Evolutionary conservation across 495 filamentous ascomycete genomes (phyloP).

Genomic region (Hapsidospora chrysogenum): DNA sequence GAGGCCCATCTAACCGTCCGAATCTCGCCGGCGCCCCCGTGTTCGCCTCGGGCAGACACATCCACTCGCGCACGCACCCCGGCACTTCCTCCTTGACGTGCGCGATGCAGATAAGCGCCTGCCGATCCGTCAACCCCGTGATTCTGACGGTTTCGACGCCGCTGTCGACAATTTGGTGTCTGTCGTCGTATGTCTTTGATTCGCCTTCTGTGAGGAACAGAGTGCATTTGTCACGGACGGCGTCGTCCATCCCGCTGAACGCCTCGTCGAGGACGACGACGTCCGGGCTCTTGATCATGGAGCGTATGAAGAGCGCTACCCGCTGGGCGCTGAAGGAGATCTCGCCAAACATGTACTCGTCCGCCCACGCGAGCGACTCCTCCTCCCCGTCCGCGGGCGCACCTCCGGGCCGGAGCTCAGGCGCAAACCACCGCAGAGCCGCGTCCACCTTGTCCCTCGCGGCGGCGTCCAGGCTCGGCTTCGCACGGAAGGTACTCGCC

Average conservation of each 20-base stretch:
- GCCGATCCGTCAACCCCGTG: slow-evolving; percentile 40
- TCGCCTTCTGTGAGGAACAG: slow-evolving; percentile 55
- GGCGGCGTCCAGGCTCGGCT: slow-evolving; percentile 40
- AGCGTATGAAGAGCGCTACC: slow-evolving; percentile 69
- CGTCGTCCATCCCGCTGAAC: slow-evolving; percentile 75
- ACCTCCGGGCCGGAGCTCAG: slow-evolving; percentile 45
- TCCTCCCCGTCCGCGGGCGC: neutral
- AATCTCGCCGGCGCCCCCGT: slow-evolving; percentile 36
- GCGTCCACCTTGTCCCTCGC: slow-evolving; percentile 42
- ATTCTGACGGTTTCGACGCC: slow-evolving; percentile 23
- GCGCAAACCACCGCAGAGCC: slow-evolving; percentile 53
- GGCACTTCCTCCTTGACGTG: slow-evolving; percentile 87
- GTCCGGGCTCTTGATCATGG: slow-evolving; percentile 67
- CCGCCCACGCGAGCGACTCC: slow-evolving; percentile 44
- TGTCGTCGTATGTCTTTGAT: slow-evolving; percentile 14
- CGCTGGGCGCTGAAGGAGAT: slow-evolving; percentile 66
- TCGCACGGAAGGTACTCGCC: slow-evolving; percentile 67
- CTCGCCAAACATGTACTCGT: slow-evolving; percentile 51
- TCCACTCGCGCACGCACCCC: slow-evolving; percentile 56
- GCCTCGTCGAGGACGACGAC: slow-evolving; percentile 87
- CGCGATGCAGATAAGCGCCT: slow-evolving; percentile 74
- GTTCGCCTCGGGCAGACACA: slow-evolving; percentile 56
- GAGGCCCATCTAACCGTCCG: slow-evolving; percentile 35
- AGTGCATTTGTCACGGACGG: slow-evolving; percentile 69
- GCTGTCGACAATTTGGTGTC: slow-evolving; percentile 20